Conservation (phyloP, 2,329 filamentous ascomycete genomes). For the Chaetomium olivaceum region DNA sequence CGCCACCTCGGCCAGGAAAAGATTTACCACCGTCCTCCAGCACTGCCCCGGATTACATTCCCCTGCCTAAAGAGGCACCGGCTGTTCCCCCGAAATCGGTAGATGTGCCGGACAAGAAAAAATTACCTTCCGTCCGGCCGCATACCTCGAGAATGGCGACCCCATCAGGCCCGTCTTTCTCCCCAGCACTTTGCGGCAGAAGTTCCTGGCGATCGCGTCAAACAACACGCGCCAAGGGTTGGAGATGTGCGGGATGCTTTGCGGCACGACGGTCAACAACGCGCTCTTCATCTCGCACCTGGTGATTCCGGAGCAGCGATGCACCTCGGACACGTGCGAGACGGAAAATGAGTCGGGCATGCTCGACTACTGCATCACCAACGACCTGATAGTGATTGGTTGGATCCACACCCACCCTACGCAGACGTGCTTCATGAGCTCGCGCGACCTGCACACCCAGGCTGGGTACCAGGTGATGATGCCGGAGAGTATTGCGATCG, state of each 20-base stretch:
- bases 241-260: constrained; percentile 94
- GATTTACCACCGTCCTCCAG: constrained; percentile 29
- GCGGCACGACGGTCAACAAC: constrained; percentile 87
- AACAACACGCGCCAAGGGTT: constrained; percentile 78
- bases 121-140: constrained; percentile 82
- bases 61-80: constrained; percentile 28
- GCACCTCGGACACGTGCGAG: constrained; percentile 91
- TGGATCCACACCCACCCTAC: constrained; percentile 99
- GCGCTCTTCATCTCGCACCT: constrained; percentile 88
- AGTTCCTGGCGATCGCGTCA: constrained; percentile 73
- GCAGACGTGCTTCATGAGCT: constrained; percentile 98
- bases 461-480: constrained; percentile 95
- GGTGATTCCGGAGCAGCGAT: constrained; percentile 86
- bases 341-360: constrained; percentile 82
- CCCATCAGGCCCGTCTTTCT: constrained; percentile 87
- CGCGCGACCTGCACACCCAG: constrained; percentile 89
- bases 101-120: constrained; percentile 46
- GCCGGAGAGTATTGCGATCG: constrained; percentile 93
- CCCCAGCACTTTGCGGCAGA: constrained; percentile 69
- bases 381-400: constrained; percentile 82
- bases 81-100: constrained; percentile 40
- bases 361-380: constrained; percentile 83
- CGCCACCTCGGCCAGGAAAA: constrained; percentile 39
- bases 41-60: constrained; percentile 33
- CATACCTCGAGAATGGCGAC: constrained; percentile 85